Base-by-base conservation (phyloP, 2,329 filamentous ascomycete genomes). In the Calonectria henricotiae region DNA sequence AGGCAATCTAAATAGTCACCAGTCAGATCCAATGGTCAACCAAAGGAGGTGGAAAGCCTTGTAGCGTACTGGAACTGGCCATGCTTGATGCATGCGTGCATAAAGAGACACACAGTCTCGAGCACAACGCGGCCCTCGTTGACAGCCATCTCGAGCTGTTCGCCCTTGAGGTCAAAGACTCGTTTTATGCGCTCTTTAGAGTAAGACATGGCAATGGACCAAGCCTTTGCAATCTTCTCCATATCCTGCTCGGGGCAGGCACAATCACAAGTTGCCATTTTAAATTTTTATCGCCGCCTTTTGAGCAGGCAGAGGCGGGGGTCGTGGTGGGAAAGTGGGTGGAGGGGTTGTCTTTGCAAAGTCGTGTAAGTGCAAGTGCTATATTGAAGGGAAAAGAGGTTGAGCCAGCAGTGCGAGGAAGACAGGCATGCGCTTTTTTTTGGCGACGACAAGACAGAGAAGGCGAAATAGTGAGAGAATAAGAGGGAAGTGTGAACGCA, bases 41-140 rank as follows among this genome's bases (percentile, higher is more conserved):
- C 5, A 17, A 11, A 41, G 9, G 8, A 51, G 3, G 32, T 20
- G 25, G 11, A 25, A 39, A 4, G 23, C 3, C 5, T 37, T 9
- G 20, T 9, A 27, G 17, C 78, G 43, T 72, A 84, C 82, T 76
- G 77, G 73, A 80, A 84, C 58, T 84, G 82, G 9, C 79, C 81
- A 8, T 72, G 76, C 74, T 80, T 84, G 61, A 84, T 71, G 47
- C 81, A 82, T 27, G 81, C 78, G 64, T 84, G 82, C 27, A 84
- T 76, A 62, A 84, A 84, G n/a, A 84, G 69, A 51, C 82, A 84
- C 15, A 82, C 75, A 8, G 82, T 84, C 74, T 84, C 82, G 39
- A 84, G 74, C 13, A 83, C 78, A 25, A 84, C 67, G 11, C 73
- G 75, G 4, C 82, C 82, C 32, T 82, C 79, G 9, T 78, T 74